Evolutionary conservation across 1,139 yeast genomes (phyloP), one percentile per base, ranked within the genome.

Genomic region (Sugiyamaella sp.): DNA sequence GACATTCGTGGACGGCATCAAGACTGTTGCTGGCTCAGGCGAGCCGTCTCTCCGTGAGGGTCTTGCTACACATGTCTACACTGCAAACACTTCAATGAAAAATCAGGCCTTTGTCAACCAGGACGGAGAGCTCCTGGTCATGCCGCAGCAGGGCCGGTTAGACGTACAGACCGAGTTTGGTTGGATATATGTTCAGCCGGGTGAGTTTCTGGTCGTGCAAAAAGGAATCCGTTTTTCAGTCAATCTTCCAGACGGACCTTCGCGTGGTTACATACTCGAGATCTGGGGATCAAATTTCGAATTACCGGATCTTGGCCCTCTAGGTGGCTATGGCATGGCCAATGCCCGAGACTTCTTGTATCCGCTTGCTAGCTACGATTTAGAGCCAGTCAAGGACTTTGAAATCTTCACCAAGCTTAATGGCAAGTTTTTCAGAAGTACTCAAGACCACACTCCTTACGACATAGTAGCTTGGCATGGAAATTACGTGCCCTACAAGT

Each of bases 401-500:
- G 48, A 25, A 44, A 64, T 39, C 35, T 54, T 43, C 49, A 58
- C 57, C 63, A 66, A 57, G 59, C 48, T 62, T 44, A 59, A 59
- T 43, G 66, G 66, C 27, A 53, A 55, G 16, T 53, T 60, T 38
- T 63, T 58, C 53, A 51, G 54, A 35, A 58, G 65, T 12, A 52
- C 47, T 12, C 67, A 61, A 40, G 59, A 52, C 42, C 68, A 64
- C 42, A 54, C 68, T 17, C 69, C 69, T 1, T 66, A 60, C 45
- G 64, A 66, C 40, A 66, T 66, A 10, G 67, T 65, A 5, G 69
- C 64, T 3, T 66, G 69, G 69, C 66, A 63, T 29, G 69, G 69
- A 10, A 54, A 57, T 43, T 66, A 66, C 51, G 63, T 60, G 44
- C 69, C 69, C 2, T 66, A 60, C 59, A 66, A 66, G 56, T 66